These are phyloP conservation scores for Talaromyces sp. DNA, from an alignment of 2,329 filamentous ascomycete genomes.

Conservation along the genomic window DNA sequence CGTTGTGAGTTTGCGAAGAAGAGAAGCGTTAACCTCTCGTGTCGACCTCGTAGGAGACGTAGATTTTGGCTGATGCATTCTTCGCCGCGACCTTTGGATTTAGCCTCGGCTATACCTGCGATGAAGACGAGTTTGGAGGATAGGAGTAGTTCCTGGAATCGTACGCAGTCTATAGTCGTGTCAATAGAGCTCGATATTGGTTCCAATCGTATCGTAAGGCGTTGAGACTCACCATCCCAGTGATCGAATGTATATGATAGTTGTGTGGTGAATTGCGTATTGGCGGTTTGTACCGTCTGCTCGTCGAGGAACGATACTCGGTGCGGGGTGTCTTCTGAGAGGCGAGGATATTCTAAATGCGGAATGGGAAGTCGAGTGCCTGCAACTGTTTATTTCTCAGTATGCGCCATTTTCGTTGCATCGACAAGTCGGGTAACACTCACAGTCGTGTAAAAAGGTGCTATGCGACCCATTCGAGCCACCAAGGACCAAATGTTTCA, in stretches of 20 bases:
- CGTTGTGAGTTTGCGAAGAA: conserved; percentile 47
- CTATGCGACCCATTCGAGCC: conserved; percentile 38
- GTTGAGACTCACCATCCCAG: conserved; percentile 35
- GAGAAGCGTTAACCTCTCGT: conserved; percentile 37
- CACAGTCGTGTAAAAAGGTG: conserved; percentile 41
- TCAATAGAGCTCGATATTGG: neutral
- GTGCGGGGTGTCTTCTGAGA: conserved; percentile 34
- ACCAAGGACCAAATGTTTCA: conserved; percentile 40
- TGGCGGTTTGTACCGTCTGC: conserved; percentile 42
- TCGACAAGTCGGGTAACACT: conserved; percentile 23
- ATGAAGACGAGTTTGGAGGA: conserved; percentile 41
- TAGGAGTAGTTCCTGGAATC: conserved; percentile 43
- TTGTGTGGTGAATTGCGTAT: conserved; percentile 41
- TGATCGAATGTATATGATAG: conserved; percentile 45
- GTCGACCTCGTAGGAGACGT: conserved; percentile 38
- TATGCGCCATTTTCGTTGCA: neutral
- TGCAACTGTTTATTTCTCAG: conserved; percentile 30
- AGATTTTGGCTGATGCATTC: conserved; percentile 48
- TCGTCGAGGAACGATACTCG: conserved; percentile 45
- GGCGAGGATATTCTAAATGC: conserved; percentile 44
- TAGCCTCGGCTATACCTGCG: conserved; percentile 44
- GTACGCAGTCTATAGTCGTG: conserved; percentile 36
- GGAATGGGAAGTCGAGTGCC: conserved; percentile 41
- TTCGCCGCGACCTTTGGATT: conserved; percentile 45
- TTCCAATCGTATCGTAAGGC: neutral